A percentile compares a stretch with the other conserved stretches of the same genome.
Conservation (phyloP, 129 eudicot genomes). For the Cynara cardunculus region DNA sequence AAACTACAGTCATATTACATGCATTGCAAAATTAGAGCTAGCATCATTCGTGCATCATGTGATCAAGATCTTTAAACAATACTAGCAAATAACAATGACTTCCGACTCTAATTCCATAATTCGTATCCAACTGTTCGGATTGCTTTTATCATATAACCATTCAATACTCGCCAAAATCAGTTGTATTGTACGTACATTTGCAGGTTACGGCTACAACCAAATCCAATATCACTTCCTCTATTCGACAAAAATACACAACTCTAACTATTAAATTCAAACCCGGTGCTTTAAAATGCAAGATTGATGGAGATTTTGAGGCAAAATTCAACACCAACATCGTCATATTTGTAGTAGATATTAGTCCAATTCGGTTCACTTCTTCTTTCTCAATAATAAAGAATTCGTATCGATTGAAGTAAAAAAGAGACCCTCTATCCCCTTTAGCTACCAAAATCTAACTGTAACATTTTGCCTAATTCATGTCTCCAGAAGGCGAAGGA, state of each 20-base stretch:
- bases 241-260: background rate
- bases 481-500: background rate
- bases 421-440: background rate
- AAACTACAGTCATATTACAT: background rate
- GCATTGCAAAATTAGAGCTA: slow-evolving; percentile 3
- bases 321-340: background rate
- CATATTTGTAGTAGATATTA: background rate
- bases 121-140: background rate
- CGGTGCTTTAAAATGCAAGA: background rate
- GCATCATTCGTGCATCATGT: background rate
- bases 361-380: background rate
- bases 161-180: background rate
- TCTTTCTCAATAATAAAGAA: background rate
- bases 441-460: background rate
- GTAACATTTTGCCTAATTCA: slow-evolving; percentile 15
- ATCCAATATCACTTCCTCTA: background rate
- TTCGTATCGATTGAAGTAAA: background rate
- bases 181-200: background rate
- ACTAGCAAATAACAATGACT: background rate
- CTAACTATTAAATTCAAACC: background rate
- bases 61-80: background rate
- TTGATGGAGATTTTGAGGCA: background rate
- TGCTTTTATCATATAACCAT: background rate
- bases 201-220: background rate
- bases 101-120: background rate